These are phyloP conservation scores for Trypanosoma congolense DNA, from an alignment of 208 protist genomes.

Conservation along the genomic window DNA sequence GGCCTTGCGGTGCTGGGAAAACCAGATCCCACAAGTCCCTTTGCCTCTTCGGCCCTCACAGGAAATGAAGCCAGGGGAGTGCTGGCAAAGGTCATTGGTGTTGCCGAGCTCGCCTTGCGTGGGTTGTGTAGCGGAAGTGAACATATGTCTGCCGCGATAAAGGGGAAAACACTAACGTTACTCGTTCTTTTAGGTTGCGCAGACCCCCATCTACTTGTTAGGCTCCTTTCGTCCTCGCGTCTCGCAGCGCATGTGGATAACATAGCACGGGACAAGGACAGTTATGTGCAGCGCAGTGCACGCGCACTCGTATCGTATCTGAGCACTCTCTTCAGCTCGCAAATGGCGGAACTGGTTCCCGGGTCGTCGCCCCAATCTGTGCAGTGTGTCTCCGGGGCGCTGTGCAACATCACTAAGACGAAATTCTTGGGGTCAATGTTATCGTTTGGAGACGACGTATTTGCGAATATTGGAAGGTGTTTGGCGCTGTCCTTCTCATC, in stretches of 20 bases:
- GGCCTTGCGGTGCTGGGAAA: constrained; percentile 38
- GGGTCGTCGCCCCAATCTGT: constrained; percentile 39
- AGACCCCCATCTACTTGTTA: constrained; percentile 39
- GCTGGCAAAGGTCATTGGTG: constrained; percentile 20
- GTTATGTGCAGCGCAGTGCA: constrained; percentile 70
- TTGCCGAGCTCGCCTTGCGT: constrained; percentile 25
- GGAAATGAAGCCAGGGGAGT: constrained; percentile 14
- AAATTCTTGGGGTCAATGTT: constrained; percentile 39
- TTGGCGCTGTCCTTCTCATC: constrained; percentile 62
- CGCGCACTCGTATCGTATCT: constrained; percentile 34
- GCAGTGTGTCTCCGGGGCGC: constrained; percentile 30
- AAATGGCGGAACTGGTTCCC: constrained; percentile 40
- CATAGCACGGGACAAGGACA: constrained; percentile 61
- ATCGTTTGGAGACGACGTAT: constrained; percentile 41
- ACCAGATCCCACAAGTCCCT: constrained; percentile 10
- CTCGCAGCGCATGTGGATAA: constrained; percentile 46
- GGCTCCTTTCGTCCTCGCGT: constrained; percentile 32
- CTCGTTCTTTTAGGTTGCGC: constrained; percentile 60
- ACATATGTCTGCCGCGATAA: constrained; percentile 41
- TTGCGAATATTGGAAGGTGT: constrained; percentile 56
- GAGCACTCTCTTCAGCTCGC: constrained; percentile 51
- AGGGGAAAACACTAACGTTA: constrained; percentile 72
- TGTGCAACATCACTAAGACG: constrained; percentile 57
- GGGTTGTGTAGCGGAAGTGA: constrained; percentile 31
- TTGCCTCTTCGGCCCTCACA: constrained; percentile 28